Percentiles rank a stretch among this genome's conserved stretches.
Conservation (phyloP, 495 filamentous ascomycete species). For the Saxophila tyrrhenica region DNA sequence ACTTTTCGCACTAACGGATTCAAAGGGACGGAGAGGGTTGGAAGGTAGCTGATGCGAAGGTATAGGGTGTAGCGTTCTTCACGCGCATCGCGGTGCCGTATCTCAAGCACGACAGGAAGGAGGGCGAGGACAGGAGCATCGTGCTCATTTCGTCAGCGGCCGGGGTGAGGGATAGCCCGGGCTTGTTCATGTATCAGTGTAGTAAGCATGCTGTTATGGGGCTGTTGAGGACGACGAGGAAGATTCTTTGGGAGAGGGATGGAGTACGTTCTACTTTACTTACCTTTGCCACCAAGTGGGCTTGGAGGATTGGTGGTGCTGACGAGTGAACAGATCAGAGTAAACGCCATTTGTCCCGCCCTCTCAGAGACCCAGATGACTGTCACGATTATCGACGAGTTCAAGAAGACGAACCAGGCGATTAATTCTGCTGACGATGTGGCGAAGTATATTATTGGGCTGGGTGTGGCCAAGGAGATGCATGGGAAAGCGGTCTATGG, state of each 20-base stretch:
- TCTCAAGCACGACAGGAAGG: slow-evolving; percentile 6
- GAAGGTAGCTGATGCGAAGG: slow-evolving; percentile 16
- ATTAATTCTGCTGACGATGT: slow-evolving; percentile 36
- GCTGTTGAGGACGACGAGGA: slow-evolving; percentile 1
- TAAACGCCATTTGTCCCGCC: slow-evolving; percentile 44
- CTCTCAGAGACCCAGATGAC: slow-evolving; percentile 37
- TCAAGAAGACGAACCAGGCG: slow-evolving; percentile 35
- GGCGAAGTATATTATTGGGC: slow-evolving; percentile 29
- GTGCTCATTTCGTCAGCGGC: slow-evolving; percentile 36
- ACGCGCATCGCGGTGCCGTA: slow-evolving; percentile 15
- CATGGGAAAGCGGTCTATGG: background rate
- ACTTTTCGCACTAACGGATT: too few species aligned
- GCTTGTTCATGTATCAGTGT: slow-evolving; percentile 36
- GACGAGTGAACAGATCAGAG: slow-evolving; percentile 24
- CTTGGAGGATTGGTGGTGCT: too few species aligned
- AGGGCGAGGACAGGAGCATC: slow-evolving; percentile 34
- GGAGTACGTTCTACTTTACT: background rate
- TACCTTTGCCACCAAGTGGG: background rate
- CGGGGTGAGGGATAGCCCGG: slow-evolving; percentile 39
- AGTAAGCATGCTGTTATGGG: slow-evolving; percentile 15
- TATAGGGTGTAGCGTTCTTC: slow-evolving; percentile 18
- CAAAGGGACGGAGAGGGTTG: too few species aligned
- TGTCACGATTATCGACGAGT: slow-evolving; percentile 32
- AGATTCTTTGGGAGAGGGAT: background rate
- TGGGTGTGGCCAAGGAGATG: background rate